Base-by-base conservation (phyloP, 2,329 filamentous ascomycete genomes). In the Verticillium zaregamsianum region DNA sequence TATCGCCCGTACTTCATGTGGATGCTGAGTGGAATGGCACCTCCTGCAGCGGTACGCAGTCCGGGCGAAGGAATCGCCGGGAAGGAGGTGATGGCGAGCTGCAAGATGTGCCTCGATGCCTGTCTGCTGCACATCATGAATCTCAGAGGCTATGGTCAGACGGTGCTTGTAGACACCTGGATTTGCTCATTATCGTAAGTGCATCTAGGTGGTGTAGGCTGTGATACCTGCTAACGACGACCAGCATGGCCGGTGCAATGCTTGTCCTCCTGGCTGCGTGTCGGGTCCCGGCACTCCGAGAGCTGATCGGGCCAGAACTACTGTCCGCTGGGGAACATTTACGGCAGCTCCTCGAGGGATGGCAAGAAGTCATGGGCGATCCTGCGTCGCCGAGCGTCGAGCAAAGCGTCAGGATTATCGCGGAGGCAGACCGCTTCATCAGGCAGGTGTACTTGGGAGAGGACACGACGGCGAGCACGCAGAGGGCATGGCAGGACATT, bases 161-260 rank as follows among this genome's bases (percentile, higher is more conserved):
- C 82, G 0, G 75, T 84, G 0, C 68, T 84, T 37, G 76, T 84
- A 1, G 82, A 84, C 65, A 82, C 80, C 0, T 84, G 82, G 82
- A 83, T 84, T 25, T 84, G 82, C 55, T 81, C 80, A 0, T 66
- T 84, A 0, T 83, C 80, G 80, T 83, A 70, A 68, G 79, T 74
- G 1, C 3, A 20, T 15, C 20, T 32, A 45, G 25, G 5, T 9
- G 17, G 8, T 11, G 11, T 20, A 52, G n/a, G 7, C 12, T 20
- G n/a, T 15, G 1, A 15, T 58, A 8, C 0, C 5, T 0, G 3
- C 54, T 57, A 37, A 55, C 11, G 11, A 6, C 0, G 3, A 23
- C 5, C 31, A 81, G 80, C 0, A 82, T 82, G 79, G 78, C 79
- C 0, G 77, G 77, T 0, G 79, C 78, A 3, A 82, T 82, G 79